Percentiles rank a stretch among this genome's conserved stretches.
phyloP scores from a whole-genome alignment of 352 stramenopile genomes.

The Globisporangium spiculum region DNA sequence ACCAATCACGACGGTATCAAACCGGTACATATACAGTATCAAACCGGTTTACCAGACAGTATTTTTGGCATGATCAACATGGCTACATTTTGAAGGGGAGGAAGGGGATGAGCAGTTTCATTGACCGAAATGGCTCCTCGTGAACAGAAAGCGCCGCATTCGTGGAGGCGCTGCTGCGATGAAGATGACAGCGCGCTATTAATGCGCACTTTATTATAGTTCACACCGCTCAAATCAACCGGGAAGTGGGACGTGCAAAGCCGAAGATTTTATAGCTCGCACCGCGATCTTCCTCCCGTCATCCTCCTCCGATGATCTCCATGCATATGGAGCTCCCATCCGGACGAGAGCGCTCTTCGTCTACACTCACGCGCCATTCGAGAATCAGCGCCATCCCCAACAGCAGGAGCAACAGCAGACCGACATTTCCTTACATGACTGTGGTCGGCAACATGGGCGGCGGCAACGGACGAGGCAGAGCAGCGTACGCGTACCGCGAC shows the following conservation, averaged over 20 bases:
- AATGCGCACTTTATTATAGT: conserved; percentile 1
- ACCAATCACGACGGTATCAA: neutral
- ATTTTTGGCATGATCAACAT: neutral
- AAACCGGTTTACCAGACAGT: neutral
- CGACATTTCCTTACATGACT: neutral
- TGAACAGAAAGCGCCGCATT: neutral
- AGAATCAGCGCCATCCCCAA: neutral
- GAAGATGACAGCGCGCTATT: neutral
- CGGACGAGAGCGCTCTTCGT: neutral
- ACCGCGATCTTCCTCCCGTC: neutral
- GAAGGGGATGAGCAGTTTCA: neutral
- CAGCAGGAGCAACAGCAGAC: neutral
- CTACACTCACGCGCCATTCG: neutral
- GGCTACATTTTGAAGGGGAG: neutral
- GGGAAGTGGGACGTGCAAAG: neutral
- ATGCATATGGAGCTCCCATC: neutral
- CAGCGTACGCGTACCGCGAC: conserved; percentile 18
- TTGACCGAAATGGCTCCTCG: neutral
- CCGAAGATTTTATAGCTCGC: neutral
- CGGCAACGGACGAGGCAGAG: conserved; percentile 7
- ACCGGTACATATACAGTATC: neutral
- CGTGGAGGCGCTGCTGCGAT: neutral
- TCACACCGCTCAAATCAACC: neutral
- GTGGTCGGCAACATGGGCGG: conserved; percentile 10
- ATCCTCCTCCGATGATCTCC: neutral